Evolutionary conservation across 176 grass and related monocot genomes (phyloP), one percentile per base, ranked within the genome.

Genomic region (Miscanthus lutarioriparius): DNA sequence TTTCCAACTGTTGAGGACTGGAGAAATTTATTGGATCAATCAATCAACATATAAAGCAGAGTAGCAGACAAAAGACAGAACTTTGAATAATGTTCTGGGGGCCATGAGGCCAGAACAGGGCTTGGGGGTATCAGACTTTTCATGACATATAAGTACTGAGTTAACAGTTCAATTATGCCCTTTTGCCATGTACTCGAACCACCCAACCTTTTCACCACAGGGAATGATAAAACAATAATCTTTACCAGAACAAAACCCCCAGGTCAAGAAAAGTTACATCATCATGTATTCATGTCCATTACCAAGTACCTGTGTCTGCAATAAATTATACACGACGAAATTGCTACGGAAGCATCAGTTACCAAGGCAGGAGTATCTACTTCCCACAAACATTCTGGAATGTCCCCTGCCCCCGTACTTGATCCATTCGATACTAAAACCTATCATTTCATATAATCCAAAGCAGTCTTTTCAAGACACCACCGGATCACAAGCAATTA

Each of bases 151-250:
- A 74, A 86, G 80, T 83, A 83, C 66, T 16, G 39, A 11, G 74
- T 61, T 79, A 74, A 64, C 79, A 86, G 82, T 81, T 66, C 45
- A 53, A 56, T 89, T 66, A 75, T 75, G 48, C 19, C 61, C 71
- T 76, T 76, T 58, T 76, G 19, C 63, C 26, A 54, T 67, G 70
- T 41, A 66, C 59, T 58, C 22, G 20, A 76, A 58, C 80, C 28
- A 35, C 23, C 35, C n/a, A 56, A 7, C 62, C 10, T 47, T 84
- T 80, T 56, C 20, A 27, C 20, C 28, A 39, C 8, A 68, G 40
- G 35, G 5, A 15, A 85, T 61, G 30, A 16, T 30, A 59, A 85
- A 53, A 56, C 47, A 48, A 77, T 4, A 45, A 48, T 7, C 2
- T 83, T 83, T 73, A 19, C 74, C 22, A 27, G 33, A 44, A 45